Percentiles rank a stretch among this genome's conserved stretches.
These are phyloP conservation scores for Bacidia gigantensis DNA, from an alignment of 495 filamentous ascomycete genomes.

Conservation along the genomic window DNA sequence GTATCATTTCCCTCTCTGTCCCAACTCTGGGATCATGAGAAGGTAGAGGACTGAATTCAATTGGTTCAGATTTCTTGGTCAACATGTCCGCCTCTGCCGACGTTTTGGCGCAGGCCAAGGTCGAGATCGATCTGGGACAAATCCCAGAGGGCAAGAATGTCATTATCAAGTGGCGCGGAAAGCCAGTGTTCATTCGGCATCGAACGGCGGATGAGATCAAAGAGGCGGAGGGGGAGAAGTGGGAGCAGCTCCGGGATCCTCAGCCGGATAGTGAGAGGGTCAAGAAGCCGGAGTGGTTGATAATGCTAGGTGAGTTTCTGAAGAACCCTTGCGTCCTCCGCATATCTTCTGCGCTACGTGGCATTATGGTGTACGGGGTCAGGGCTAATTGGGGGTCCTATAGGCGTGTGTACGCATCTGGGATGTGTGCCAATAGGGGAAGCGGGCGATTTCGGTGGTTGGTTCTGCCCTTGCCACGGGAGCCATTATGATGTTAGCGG, in stretches of 20 bases:
- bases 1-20: conserved; percentile 31
- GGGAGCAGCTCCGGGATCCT: conserved; percentile 75
- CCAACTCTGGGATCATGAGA: neutral
- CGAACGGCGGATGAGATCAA: conserved; percentile 77
- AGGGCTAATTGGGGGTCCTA: neutral
- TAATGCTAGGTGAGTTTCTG: conserved; percentile 76
- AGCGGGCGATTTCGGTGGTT: conserved; percentile 93
- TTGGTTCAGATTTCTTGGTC: conserved; percentile 78
- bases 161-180: conserved; percentile 99
- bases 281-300: conserved; percentile 95
- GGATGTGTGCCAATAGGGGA: conserved; percentile 99
- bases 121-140: conserved; percentile 80
- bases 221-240: conserved; percentile 65
- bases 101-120: conserved; percentile 97
- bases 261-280: conserved; percentile 84
- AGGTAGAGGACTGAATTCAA: neutral
- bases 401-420: conserved; percentile 95
- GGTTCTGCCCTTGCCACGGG: conserved; percentile 99
- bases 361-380: neutral
- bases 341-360: neutral
- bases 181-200: conserved; percentile 99
- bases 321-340: neutral
- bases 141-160: conserved; percentile 99
- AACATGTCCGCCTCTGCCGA: conserved; percentile 99
- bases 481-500: conserved; percentile 99